Conservation (phyloP, 106 monocot genomes). For the Dendrobium huoshanense region DNA sequence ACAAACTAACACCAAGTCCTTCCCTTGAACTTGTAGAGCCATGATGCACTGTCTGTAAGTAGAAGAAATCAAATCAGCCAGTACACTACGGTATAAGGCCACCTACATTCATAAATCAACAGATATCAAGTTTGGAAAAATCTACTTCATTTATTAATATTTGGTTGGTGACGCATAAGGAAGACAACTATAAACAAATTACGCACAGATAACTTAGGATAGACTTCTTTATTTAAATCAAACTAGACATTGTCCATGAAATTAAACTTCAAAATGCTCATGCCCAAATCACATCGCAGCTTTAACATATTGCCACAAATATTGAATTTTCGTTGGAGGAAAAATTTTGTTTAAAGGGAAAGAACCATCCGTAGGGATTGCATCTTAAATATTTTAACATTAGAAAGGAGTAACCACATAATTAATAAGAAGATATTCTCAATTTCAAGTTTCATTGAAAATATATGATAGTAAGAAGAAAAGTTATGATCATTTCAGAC, state of each 20-base stretch:
- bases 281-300: not conserved
- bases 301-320: not conserved
- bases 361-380: not conserved
- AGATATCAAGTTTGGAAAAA: not conserved
- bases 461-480: not conserved
- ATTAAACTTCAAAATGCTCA: not conserved
- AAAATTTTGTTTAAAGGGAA: not conserved
- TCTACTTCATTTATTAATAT: not conserved
- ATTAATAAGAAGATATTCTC: not conserved
- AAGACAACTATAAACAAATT: conserved; percentile 9
- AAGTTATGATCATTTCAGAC: not conserved
- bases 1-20: conserved; percentile 34
- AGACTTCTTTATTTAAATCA: not conserved
- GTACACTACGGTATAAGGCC: not conserved
- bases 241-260: not conserved
- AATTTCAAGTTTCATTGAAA: not conserved
- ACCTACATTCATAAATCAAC: not conserved
- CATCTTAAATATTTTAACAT: not conserved
- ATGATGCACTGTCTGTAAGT: conserved; percentile 46
- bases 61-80: not conserved
- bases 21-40: conserved; percentile 23
- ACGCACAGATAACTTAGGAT: not conserved
- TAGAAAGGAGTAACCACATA: not conserved
- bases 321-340: not conserved
- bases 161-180: conserved; percentile 1